Base-by-base conservation (phyloP, 441 rosid species). In the Gossypium aridum region DNA sequence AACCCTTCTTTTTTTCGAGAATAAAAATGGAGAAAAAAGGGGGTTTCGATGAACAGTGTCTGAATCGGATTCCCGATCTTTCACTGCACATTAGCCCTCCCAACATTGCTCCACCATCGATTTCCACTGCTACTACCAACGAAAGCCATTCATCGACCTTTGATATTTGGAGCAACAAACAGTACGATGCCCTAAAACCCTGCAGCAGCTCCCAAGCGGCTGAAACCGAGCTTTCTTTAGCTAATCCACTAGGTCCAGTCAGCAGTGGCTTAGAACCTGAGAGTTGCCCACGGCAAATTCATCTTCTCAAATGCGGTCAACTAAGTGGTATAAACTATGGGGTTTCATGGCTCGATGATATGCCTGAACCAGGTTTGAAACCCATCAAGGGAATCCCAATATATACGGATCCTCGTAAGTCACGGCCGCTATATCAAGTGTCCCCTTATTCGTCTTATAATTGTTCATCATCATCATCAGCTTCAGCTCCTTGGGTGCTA, bases 81-180 rank as follows among this genome's bases (percentile, higher is more conserved):
- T 84, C 87, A 9, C 76, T 84, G 3, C 87, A 81, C 72, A 84
- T 84, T 57, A 77, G 83, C 78, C 84, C 81, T 49, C 83, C 81
- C n/a, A 71, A 77, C 54, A 77, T 65, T 23, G 71, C 83, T 23
- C 67, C 79, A 17, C 70, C 84, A n/a, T 80, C 80, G 20, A 56
- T 78, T 65, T 67, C 77, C 75, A 72, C 72, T 14, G 76, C 62
- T 75, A 60, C 62, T 75, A 64, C 61, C 51, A 61, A 20, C 20
- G 75, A 70, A 70, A 76, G 8, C 39, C 76, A 55, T 76, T 78
- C 77, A n/a, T 56, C 71, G 43, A 34, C 43, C 77, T 78, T 69
- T 10, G 59, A 69, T 70, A 65, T 75, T 13, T 70, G 79, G 78
- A 78, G 34, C 63, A 67, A 47, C 43, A 34, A 34, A 34, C 43